phyloP scores from a whole-genome alignment of 805 yeast species.

The Clavispora asparagi region DNA sequence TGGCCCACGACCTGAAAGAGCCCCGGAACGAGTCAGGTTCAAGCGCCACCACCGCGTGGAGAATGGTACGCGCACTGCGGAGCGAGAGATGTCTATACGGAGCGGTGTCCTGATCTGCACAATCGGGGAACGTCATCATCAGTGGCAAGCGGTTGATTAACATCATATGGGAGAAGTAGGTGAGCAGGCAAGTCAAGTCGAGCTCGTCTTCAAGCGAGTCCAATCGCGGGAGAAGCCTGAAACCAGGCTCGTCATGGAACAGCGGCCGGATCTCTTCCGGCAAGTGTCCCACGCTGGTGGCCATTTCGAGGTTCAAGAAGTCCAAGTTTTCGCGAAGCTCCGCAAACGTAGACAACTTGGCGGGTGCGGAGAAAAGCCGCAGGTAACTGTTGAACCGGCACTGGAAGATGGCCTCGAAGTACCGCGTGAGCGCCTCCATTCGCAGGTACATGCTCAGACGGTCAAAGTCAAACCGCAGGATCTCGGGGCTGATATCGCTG shows the following conservation, averaged over 20 bases:
- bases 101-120: conserved; percentile 9
- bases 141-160: conserved; percentile 31
- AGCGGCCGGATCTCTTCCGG: conserved; percentile 12
- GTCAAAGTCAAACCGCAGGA: not conserved
- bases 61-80: conserved; percentile 33
- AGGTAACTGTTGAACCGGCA: conserved; percentile 27
- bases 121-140: conserved; percentile 13
- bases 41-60: conserved; percentile 19
- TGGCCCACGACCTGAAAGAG: conserved; percentile 26
- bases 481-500: conserved; percentile 22
- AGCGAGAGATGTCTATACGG: conserved; percentile 25
- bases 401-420: conserved; percentile 6
- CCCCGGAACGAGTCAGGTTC: conserved; percentile 14
- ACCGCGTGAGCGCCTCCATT: not conserved
- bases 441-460: not conserved
- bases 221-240: conserved; percentile 1
- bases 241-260: conserved; percentile 8
- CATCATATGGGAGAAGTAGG: conserved; percentile 33
- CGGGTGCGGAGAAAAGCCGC: conserved; percentile 28
- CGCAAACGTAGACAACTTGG: conserved; percentile 14
- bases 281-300: conserved; percentile 15
- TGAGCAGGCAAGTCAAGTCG: conserved; percentile 19
- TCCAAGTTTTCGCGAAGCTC: conserved; percentile 19
- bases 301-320: conserved; percentile 27
- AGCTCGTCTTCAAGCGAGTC: conserved; percentile 3